These are phyloP conservation scores for Lachancea waltii DNA, from an alignment of 805 yeast species.

Conservation along the genomic window DNA sequence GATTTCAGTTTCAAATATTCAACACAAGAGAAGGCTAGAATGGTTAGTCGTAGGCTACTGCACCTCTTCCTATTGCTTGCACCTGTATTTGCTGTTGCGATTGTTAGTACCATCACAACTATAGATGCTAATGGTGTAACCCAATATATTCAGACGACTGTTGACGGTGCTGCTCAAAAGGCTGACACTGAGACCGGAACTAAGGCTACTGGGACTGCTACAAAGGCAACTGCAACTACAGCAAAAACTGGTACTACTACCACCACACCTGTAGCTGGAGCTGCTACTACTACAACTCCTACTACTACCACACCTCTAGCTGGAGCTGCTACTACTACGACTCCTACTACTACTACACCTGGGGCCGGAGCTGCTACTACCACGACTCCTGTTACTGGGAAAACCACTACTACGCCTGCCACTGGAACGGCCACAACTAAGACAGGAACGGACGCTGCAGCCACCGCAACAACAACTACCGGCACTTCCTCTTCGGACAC, in stretches of 20 bases:
- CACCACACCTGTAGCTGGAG: constrained; percentile 13
- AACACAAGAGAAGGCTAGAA: not conserved
- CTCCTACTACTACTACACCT: constrained; percentile 21
- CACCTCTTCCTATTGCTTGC: not conserved
- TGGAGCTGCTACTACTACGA: constrained; percentile 18
- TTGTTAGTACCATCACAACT: constrained; percentile 2
- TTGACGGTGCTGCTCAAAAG: not conserved
- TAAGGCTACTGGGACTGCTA: constrained; percentile 7
- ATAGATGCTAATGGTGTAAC: constrained; percentile 5
- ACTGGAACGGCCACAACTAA: constrained; percentile 14
- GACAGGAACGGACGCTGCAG: constrained; percentile 2
- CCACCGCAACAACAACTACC: constrained; percentile 7
- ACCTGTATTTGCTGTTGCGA: constrained; percentile 3
- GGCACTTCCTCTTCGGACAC: constrained; percentile 12
- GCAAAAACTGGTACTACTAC: constrained; percentile 9
- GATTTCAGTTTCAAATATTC: too few relatives aligned
- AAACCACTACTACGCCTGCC: constrained; percentile 2
- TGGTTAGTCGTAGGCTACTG: not conserved
- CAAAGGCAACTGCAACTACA: constrained; percentile 15
- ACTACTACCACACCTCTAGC: constrained; percentile 16
- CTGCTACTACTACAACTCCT: constrained; percentile 15
- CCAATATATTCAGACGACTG: constrained; percentile 4
- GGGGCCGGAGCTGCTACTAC: constrained; percentile 13
- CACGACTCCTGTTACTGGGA: constrained; percentile 8
- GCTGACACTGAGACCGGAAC: constrained; percentile 10